Evolutionary conservation across 805 yeast species (phyloP), one percentile per base, ranked within the genome.

Genomic region (Hanseniaspora jakobsenii): DNA sequence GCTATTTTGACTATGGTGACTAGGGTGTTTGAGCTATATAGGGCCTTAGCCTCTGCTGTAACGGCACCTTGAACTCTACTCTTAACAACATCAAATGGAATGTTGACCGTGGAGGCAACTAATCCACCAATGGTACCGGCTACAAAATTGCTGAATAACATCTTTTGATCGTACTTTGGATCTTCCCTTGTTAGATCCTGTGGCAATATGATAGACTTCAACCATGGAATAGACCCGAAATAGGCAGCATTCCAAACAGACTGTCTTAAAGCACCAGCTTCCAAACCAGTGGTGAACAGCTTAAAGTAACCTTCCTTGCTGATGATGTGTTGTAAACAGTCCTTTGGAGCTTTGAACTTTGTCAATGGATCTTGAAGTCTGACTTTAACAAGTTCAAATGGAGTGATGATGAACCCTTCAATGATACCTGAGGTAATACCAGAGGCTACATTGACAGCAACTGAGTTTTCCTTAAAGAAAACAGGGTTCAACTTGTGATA

Each of bases 371-470:
- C 97, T 66, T 91, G 99, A 55, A 91, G 71, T 66, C 94, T 77
- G 61, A 91, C 91, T 66, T 91, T 91, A 54, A 91, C 83, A 59
- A 91, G 72, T 66, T 91, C 99, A 60, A 91, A 91, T 14, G 99
- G 99, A 32, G 91, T 97, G 45, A 91, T 97, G 35, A 91, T 95
- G 60, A 87, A 85, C 2, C 95, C 76, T 63, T 91, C 99, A 36
- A 87, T 79, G 30, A 95, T 93, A 67, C 99, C 99, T 6, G 99
- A 98, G 48, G 94, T 81, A 29, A 97, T 96, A 66, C 99, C 99
- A 32, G 95, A 83, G 53, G 89, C 69, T 45, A 91, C 68, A 2
- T 96, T 85, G 60, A 87, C 85, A 17, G 66, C 60, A 24, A 69
- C 68, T 53, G 75, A 75, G 44, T 45, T 39, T 28, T 39, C 48